Evolutionary conservation across 306 rosid species (phyloP).

Genomic region (Aeschynomene evenia): DNA sequence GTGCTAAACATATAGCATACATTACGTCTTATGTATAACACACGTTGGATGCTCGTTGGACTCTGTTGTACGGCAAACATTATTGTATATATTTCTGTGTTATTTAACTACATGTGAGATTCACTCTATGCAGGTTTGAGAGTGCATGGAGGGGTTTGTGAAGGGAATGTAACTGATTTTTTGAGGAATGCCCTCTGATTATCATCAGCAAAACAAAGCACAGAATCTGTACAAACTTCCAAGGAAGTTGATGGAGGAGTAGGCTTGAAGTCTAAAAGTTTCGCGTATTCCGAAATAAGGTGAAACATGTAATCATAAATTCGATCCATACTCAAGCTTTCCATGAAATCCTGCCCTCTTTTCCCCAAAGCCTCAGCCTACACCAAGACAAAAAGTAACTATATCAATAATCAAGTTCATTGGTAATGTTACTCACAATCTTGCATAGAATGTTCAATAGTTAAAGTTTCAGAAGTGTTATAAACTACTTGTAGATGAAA

Average conservation of each 20-base stretch:
- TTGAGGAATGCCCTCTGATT: constrained; percentile 56
- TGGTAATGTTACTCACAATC: background rate
- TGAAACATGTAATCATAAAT: constrained; percentile 94
- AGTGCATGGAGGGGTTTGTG: constrained; percentile 61
- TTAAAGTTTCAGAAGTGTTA: too few relatives aligned
- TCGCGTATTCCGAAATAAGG: constrained; percentile 78
- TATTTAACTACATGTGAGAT: constrained; percentile 35
- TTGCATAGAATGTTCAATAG: background rate
- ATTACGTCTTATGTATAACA: too few relatives aligned
- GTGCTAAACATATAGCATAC: too few relatives aligned
- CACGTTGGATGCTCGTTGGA: too few relatives aligned
- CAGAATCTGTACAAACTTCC: constrained; percentile 68
- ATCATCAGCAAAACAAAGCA: constrained; percentile 73
- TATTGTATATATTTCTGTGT: constrained; percentile 15
- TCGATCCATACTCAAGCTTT: constrained; percentile 67
- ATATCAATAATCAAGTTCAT: constrained; percentile 20
- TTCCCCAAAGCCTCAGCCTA: constrained; percentile 76
- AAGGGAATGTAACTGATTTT: constrained; percentile 45
- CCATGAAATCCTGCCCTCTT: constrained; percentile 78
- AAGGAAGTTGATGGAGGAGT: constrained; percentile 49
- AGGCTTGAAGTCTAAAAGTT: constrained; percentile 71
- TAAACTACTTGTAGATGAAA: too few relatives aligned
- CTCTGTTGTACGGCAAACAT: too few relatives aligned
- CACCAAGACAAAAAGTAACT: constrained; percentile 12
- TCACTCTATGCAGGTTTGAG: constrained; percentile 44